Conservation (phyloP, 306 rosid species). For the Rubus idaeus region DNA sequence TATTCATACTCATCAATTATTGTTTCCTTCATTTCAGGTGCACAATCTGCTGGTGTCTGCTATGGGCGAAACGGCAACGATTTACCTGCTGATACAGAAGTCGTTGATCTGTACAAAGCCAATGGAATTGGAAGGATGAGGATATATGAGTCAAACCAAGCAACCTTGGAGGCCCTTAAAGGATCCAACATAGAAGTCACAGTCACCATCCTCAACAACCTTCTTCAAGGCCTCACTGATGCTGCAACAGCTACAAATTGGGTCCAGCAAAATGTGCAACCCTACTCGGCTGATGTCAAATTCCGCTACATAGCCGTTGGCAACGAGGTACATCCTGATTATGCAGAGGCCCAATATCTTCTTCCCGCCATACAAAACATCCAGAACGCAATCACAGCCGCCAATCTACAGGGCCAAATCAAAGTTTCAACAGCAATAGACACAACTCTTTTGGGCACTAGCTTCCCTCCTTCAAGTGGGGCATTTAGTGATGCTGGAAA, state of each 20-base stretch:
- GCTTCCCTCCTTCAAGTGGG: slow-evolving; percentile 47
- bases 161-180: slow-evolving; percentile 42
- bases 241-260: slow-evolving; percentile 32
- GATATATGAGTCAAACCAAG: slow-evolving; percentile 36
- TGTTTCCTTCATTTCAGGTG: slow-evolving; percentile 36
- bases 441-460: slow-evolving; percentile 11
- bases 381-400: slow-evolving; percentile 30
- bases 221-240: slow-evolving; percentile 31
- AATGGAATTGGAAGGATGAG: slow-evolving; percentile 38
- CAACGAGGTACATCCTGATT: slow-evolving; percentile 36
- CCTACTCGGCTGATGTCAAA: slow-evolving; percentile 37
- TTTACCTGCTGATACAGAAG: slow-evolving; percentile 43
- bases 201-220: slow-evolving; percentile 29
- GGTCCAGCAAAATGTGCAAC: slow-evolving; percentile 31
- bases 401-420: slow-evolving; percentile 38
- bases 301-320: slow-evolving; percentile 50
- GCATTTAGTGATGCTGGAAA: slow-evolving; percentile 25
- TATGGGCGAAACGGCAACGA: slow-evolving; percentile 35
- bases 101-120: slow-evolving; percentile 31
- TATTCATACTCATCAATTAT: background rate
- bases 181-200: slow-evolving; percentile 52
- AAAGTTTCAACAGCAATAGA: slow-evolving; percentile 62
- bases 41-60: slow-evolving; percentile 50
- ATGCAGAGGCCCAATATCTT: slow-evolving; percentile 22
- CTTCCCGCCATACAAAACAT: slow-evolving; percentile 40